phyloP scores from a whole-genome alignment of 129 eudicot species.

The Chrysanthemum seticuspe region DNA sequence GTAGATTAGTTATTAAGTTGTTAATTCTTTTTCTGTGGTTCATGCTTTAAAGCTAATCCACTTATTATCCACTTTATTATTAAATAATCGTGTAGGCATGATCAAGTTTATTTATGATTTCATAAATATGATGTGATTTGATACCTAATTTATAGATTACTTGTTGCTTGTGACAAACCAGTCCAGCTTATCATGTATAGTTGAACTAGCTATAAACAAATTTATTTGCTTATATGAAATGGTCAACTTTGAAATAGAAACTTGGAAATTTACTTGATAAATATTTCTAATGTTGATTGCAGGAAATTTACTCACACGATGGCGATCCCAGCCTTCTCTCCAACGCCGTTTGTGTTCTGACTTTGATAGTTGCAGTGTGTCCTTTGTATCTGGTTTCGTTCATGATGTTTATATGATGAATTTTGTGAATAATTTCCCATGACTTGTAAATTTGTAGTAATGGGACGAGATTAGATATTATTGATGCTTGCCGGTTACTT shows the following conservation, averaged over 20 bases:
- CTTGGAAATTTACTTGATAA: background rate
- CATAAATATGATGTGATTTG: too few relatives aligned
- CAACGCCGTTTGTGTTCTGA: conserved; percentile 38
- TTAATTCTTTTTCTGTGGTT: background rate
- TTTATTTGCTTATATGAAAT: background rate
- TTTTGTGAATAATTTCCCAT: background rate
- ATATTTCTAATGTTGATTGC: conserved; percentile 18
- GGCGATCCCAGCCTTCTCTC: conserved; percentile 40
- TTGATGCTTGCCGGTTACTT: background rate
- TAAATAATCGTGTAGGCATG: background rate
- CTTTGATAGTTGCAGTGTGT: background rate
- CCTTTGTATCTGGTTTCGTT: conserved; percentile 6
- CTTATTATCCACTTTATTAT: conserved; percentile 1
- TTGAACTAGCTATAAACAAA: background rate
- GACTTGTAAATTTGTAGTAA: conserved; percentile 10
- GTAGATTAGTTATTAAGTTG: background rate
- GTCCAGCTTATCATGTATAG: conserved; percentile 3
- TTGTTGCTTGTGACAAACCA: background rate
- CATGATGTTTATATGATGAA: background rate
- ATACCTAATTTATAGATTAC: background rate
- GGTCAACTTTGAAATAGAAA: background rate
- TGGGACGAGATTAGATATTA: background rate
- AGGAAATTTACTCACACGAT: conserved; percentile 33
- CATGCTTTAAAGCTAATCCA: background rate
- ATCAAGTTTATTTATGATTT: too few relatives aligned